phyloP scores from a whole-genome alignment of 768 basidiomycete genomes.

The Boletus speciosus region DNA sequence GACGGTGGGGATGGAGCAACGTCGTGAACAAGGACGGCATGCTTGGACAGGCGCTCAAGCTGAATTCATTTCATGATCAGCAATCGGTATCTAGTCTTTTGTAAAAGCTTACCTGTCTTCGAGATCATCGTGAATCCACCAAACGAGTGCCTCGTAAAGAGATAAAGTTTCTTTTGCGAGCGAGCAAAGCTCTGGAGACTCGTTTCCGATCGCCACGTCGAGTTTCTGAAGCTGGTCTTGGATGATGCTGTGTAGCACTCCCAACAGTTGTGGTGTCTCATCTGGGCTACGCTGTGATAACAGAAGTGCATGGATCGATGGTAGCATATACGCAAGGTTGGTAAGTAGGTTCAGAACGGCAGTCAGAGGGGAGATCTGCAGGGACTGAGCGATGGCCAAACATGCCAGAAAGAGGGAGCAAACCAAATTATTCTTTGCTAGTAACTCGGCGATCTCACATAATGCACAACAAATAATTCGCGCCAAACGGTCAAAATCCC shows the following conservation, averaged over 20 bases:
- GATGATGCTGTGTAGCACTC: conserved; percentile 41
- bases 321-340: conserved; percentile 44
- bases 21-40: conserved; percentile 41
- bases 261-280: conserved; percentile 35
- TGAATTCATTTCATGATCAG: conserved; percentile 14
- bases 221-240: conserved; percentile 37
- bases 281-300: conserved; percentile 30
- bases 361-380: conserved; percentile 44
- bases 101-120: conserved; percentile 31
- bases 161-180: conserved; percentile 43
- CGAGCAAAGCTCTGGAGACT: conserved; percentile 19
- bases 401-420: conserved; percentile 17
- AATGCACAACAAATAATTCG: conserved; percentile 35
- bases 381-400: conserved; percentile 7
- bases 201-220: conserved; percentile 25
- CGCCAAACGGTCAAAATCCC: conserved; percentile 19
- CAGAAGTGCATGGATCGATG: conserved; percentile 42
- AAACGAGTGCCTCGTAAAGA: conserved; percentile 54
- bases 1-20: conserved; percentile 51
- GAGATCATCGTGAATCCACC: conserved; percentile 43
- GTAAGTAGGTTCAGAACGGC: conserved; percentile 54
- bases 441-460: conserved; percentile 36
- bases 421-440: conserved; percentile 42
- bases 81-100: not conserved
- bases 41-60: conserved; percentile 39